These are phyloP conservation scores for Plasmodium inui DNA, from an alignment of 169 alveolate genomes.

Conservation along the genomic window DNA sequence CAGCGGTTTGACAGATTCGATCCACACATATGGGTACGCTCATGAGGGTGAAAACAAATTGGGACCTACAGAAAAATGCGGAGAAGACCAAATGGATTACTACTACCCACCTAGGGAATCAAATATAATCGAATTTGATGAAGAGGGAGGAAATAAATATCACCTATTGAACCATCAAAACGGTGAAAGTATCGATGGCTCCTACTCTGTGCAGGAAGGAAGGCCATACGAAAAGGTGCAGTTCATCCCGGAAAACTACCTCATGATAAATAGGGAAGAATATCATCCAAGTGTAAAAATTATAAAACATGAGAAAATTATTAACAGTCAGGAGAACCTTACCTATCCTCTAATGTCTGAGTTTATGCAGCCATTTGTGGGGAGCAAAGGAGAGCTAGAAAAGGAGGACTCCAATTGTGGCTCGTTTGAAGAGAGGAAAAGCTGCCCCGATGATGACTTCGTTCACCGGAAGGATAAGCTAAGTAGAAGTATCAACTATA, in stretches of 20 bases:
- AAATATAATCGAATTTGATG: background rate
- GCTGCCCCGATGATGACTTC: background rate
- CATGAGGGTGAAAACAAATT: background rate
- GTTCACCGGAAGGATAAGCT: background rate
- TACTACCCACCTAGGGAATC: background rate
- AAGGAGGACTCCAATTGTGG: background rate
- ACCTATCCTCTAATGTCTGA: background rate
- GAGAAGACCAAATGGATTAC: background rate
- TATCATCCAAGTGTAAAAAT: background rate
- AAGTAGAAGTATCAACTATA: background rate
- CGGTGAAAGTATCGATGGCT: background rate
- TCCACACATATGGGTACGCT: background rate
- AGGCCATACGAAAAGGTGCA: background rate
- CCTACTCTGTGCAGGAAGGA: background rate
- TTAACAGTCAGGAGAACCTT: background rate
- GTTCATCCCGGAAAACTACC: background rate
- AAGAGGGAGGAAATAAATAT: background rate
- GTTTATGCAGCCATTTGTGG: background rate
- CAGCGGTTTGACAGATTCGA: background rate
- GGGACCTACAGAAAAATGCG: background rate
- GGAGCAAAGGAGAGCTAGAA: background rate
- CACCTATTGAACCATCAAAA: background rate
- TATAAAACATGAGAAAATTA: background rate
- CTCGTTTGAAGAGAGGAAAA: background rate
- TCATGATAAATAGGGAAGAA: background rate